Conservation (phyloP, 495 filamentous ascomycete species). For the Hypoxylon subgilvum region DNA sequence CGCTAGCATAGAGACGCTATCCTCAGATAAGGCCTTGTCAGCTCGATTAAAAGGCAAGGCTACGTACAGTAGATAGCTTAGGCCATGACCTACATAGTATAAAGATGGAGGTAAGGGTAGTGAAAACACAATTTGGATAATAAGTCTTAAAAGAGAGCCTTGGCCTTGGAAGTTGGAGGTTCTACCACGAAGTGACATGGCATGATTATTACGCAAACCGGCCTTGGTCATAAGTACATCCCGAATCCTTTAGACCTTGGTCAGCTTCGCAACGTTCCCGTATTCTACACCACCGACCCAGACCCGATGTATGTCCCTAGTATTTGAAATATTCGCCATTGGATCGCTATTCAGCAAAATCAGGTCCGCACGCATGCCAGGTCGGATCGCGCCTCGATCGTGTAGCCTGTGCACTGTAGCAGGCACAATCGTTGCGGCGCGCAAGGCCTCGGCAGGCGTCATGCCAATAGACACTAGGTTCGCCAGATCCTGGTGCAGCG, state of each 20-base stretch:
- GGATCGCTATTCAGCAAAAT: slow-evolving; percentile 50
- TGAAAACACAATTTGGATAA: too few species aligned
- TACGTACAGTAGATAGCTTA: too few species aligned
- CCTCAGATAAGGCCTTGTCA: too few species aligned
- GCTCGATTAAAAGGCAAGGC: too few species aligned
- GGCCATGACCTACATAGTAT: too few species aligned
- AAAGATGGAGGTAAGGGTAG: too few species aligned
- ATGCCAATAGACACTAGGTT: slow-evolving; percentile 32
- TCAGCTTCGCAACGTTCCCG: slow-evolving; percentile 12
- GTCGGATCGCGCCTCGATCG: slow-evolving; percentile 46
- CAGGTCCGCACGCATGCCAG: slow-evolving; percentile 49
- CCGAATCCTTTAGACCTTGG: neutral
- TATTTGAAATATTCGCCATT: slow-evolving; percentile 46
- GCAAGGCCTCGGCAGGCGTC: slow-evolving; percentile 38
- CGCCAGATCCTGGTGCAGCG: slow-evolving; percentile 39
- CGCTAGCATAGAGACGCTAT: too few species aligned
- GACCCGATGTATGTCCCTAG: slow-evolving; percentile 40
- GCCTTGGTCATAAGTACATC: too few species aligned
- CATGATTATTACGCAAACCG: too few species aligned
- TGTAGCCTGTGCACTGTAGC: slow-evolving; percentile 17
- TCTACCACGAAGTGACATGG: too few species aligned
- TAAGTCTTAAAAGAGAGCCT: too few species aligned
- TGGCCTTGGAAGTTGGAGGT: too few species aligned
- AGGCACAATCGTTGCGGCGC: slow-evolving; percentile 32
- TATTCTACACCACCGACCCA: slow-evolving; percentile 49